A percentile compares a stretch with the other conserved stretches of the same genome.
These are phyloP conservation scores for Hypocreales sp. DNA, from an alignment of 2,329 filamentous ascomycete genomes.

Conservation along the genomic window DNA sequence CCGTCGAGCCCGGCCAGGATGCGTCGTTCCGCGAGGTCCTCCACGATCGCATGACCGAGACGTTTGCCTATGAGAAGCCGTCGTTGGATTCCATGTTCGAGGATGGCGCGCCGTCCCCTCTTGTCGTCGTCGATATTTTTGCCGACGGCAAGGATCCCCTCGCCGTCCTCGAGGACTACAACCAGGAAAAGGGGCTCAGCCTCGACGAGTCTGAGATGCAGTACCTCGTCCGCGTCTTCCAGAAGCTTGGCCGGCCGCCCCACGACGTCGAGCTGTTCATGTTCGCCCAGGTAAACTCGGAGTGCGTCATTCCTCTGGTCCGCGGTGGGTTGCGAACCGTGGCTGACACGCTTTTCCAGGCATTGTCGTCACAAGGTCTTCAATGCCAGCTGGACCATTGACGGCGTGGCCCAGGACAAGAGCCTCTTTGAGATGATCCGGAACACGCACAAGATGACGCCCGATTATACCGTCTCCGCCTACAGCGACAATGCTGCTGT, in stretches of 20 bases:
- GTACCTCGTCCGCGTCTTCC: constrained; percentile 60
- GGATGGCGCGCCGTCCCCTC: constrained; percentile 42
- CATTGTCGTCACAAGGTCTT: constrained; percentile 81
- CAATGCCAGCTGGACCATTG: constrained; percentile 92
- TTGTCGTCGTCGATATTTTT: constrained; percentile 64
- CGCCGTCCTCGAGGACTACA: constrained; percentile 65
- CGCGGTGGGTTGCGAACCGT: too few species aligned
- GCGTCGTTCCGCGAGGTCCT: constrained; percentile 54
- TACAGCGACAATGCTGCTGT: constrained; percentile 99
- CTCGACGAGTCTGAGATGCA: constrained; percentile 82
- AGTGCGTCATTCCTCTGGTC: constrained; percentile 23
- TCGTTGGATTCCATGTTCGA: constrained; percentile 66
- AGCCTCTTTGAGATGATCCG: constrained; percentile 93
- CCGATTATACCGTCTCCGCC: constrained; percentile 76
- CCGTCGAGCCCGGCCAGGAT: constrained; percentile 23
- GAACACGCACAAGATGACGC: constrained; percentile 77
- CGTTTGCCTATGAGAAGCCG: constrained; percentile 50
- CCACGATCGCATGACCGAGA: constrained; percentile 93
- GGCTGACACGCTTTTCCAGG: constrained; percentile 1
- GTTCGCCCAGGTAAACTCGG: constrained; percentile 98
- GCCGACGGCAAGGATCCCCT: constrained; percentile 48
- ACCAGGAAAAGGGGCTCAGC: constrained; percentile 68
- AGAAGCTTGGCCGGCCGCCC: constrained; percentile 39
- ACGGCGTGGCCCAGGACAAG: constrained; percentile 63
- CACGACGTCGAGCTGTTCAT: constrained; percentile 96